A percentile compares a stretch with the other conserved stretches of the same genome.
Evolutionary conservation across 768 basidiomycete genomes (phyloP).

Genomic region (Termitomyces sp.): DNA sequence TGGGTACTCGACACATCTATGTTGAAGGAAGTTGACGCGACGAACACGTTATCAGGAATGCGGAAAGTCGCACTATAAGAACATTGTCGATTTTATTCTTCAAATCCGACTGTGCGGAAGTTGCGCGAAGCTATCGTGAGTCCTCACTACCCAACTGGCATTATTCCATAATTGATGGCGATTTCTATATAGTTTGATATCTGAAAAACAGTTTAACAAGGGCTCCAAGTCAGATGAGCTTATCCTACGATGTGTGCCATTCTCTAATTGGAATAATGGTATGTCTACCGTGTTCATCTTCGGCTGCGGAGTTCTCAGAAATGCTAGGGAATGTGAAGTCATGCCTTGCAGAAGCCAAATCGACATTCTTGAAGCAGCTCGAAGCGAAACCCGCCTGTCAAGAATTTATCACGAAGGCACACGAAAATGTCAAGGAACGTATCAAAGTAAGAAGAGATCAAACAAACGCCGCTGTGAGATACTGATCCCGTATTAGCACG

Average conservation of each 20-base stretch:
- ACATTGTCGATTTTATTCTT: conserved; percentile 23
- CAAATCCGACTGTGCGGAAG: conserved; percentile 22
- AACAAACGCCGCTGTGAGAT: not conserved
- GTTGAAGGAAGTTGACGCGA: too few species aligned
- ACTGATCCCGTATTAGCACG: not conserved
- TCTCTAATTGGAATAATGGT: conserved; percentile 15
- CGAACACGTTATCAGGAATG: conserved; percentile 16
- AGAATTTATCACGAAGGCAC: not conserved
- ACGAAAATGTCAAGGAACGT: conserved; percentile 5
- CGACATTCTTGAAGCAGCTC: conserved; percentile 18
- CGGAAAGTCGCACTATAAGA: conserved; percentile 3
- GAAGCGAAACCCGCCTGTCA: conserved; percentile 8
- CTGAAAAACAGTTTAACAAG: conserved; percentile 11
- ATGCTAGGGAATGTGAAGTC: conserved; percentile 13
- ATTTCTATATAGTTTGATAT: conserved; percentile 6
- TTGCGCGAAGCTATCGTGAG: too few species aligned
- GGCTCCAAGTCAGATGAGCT: conserved; percentile 12
- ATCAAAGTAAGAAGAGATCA: conserved; percentile 10
- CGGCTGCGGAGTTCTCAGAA: not conserved
- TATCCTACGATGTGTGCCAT: conserved; percentile 19
- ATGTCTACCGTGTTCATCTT: conserved; percentile 1
- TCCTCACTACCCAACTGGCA: too few species aligned
- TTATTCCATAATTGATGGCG: not conserved
- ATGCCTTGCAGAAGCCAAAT: conserved; percentile 9
- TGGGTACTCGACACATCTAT: too few species aligned